These are phyloP conservation scores for Coniferiporia weirii DNA, from an alignment of 1,284 basidiomycete genomes.

Conservation along the genomic window DNA sequence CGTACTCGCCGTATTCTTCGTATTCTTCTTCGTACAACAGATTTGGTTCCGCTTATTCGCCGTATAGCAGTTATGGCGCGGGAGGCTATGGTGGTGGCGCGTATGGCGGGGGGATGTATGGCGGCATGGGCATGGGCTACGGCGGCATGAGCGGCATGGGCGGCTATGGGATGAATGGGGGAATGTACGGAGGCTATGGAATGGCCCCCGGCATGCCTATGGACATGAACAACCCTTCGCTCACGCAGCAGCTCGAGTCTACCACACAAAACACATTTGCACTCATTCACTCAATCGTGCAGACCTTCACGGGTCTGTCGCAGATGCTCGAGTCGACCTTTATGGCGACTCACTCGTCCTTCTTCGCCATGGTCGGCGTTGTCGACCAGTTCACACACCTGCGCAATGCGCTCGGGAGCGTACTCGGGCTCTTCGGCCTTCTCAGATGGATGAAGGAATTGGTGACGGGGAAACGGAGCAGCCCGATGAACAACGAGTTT, in stretches of 20 bases:
- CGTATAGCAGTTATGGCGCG: slow-evolving; percentile 33
- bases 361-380: slow-evolving; percentile 99
- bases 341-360: slow-evolving; percentile 97
- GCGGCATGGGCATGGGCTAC: slow-evolving; percentile 34
- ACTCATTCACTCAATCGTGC: slow-evolving; percentile 91
- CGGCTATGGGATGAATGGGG: slow-evolving; percentile 31
- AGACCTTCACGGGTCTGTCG: slow-evolving; percentile 92
- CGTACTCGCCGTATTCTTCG: slow-evolving; percentile 36
- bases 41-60: slow-evolving; percentile 25
- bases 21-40: slow-evolving; percentile 30
- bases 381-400: slow-evolving; percentile 93
- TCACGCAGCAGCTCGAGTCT: slow-evolving; percentile 84
- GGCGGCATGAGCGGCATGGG: slow-evolving; percentile 36
- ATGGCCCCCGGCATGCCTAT: slow-evolving; percentile 39
- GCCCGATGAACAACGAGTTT: slow-evolving; percentile 54
- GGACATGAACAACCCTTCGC: slow-evolving; percentile 55
- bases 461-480: slow-evolving; percentile 45
- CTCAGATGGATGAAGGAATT: slow-evolving; percentile 76
- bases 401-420: slow-evolving; percentile 89
- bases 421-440: slow-evolving; percentile 88
- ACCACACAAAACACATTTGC: slow-evolving; percentile 92
- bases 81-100: slow-evolving; percentile 34
- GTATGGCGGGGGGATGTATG: slow-evolving; percentile 37
- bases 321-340: slow-evolving; percentile 99
- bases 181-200: slow-evolving; percentile 29